A percentile compares a stretch with the other conserved stretches of the same genome.
These are phyloP conservation scores for Pseudocercospora crystallina DNA, from an alignment of 2,329 filamentous ascomycete species.

Conservation along the genomic window DNA sequence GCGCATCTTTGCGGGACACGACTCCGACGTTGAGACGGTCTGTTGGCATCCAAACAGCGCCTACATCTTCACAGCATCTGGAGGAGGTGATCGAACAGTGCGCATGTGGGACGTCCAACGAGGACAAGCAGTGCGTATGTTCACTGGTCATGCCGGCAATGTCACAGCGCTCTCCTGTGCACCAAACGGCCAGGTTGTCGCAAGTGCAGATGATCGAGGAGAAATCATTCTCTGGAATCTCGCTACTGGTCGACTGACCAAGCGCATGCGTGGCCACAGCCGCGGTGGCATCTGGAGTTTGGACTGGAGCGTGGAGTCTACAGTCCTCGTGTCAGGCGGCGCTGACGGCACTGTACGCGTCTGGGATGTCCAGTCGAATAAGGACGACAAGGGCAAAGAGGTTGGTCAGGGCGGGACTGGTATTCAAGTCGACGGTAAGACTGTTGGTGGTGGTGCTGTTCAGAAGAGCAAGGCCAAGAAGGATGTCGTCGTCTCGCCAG, in stretches of 20 bases:
- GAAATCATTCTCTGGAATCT: constrained; percentile 96
- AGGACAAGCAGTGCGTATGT: constrained; percentile 83
- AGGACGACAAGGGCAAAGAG: constrained; percentile 46
- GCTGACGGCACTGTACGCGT: constrained; percentile 90
- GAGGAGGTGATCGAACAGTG: constrained; percentile 77
- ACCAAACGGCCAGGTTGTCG: constrained; percentile 85
- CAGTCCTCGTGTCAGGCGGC: constrained; percentile 82
- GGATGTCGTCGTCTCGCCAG: constrained; percentile 83
- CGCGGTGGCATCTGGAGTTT: constrained; percentile 93
- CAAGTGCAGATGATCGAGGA: constrained; percentile 82
- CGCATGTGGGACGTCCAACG: constrained; percentile 96
- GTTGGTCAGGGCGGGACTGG: constrained; percentile 50
- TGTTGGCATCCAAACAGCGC: constrained; percentile 92
- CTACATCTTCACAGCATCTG: constrained; percentile 87
- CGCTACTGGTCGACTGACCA: constrained; percentile 78
- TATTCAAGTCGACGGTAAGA: constrained; percentile 51
- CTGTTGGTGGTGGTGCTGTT: constrained; percentile 31
- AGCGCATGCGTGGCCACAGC: constrained; percentile 89
- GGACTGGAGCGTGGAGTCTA: constrained; percentile 90
- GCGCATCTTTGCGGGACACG: constrained; percentile 86
- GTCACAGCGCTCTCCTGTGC: constrained; percentile 83
- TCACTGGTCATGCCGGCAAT: constrained; percentile 86
- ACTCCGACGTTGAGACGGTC: constrained; percentile 87
- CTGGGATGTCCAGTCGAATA: constrained; percentile 76
- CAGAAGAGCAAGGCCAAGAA: constrained; percentile 71